Percentiles rank a stretch among this genome's conserved stretches.
phyloP scores from a whole-genome alignment of 495 filamentous ascomycete genomes.

The Bombardia bombarda region DNA sequence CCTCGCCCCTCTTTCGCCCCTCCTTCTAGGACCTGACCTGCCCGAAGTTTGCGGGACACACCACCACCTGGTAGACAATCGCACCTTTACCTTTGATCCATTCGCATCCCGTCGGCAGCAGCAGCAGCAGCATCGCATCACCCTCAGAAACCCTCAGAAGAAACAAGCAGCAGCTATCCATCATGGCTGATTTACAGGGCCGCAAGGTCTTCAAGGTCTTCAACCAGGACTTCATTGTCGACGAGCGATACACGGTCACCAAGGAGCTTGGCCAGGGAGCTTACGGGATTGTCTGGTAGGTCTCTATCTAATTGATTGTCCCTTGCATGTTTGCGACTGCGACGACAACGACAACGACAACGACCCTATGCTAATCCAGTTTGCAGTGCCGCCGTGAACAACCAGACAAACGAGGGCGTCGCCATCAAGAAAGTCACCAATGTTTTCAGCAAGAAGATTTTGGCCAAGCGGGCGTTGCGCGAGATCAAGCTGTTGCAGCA shows the following conservation, averaged over 20 bases:
- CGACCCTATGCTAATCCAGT: no score
- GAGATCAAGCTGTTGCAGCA: slow-evolving; percentile 99
- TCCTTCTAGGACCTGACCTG: no score
- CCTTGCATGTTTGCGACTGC: not conserved
- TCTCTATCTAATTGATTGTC: no score
- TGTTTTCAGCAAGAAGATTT: slow-evolving; percentile 99
- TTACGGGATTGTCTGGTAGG: slow-evolving; percentile 97
- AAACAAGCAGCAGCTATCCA: not conserved
- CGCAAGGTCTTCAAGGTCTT: slow-evolving; percentile 99
- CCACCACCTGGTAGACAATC: no score
- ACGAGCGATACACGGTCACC: slow-evolving; percentile 95
- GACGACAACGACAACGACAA: no score
- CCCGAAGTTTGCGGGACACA: no score
- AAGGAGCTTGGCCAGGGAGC: slow-evolving; percentile 98
- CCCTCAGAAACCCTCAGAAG: not conserved
- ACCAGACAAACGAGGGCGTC: slow-evolving; percentile 86
- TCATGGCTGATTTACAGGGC: slow-evolving; percentile 71
- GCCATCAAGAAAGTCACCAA: slow-evolving; percentile 99
- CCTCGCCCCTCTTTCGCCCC: no score
- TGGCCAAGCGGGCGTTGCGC: slow-evolving; percentile 92
- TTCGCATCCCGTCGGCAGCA: no score
- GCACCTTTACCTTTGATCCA: no score
- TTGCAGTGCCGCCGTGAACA: slow-evolving; percentile 91
- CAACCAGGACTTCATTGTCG: slow-evolving; percentile 98
- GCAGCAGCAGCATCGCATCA: not conserved